A percentile compares a stretch with the other conserved stretches of the same genome.
Conservation (phyloP, 1,284 basidiomycete species). For the Gymnopus androsaceus region DNA sequence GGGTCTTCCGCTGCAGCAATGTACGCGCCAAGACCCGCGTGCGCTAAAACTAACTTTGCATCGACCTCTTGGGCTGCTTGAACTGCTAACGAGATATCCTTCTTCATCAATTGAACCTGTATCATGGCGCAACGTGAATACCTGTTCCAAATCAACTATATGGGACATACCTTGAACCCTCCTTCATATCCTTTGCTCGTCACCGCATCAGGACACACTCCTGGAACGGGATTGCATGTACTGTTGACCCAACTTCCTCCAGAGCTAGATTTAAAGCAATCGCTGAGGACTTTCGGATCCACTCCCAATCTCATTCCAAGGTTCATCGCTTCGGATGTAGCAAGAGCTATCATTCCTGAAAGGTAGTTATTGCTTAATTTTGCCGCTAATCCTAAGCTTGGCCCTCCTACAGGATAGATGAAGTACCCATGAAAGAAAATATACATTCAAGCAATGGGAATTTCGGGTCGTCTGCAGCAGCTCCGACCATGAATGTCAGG, state of each 20-base stretch:
- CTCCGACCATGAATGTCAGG: constrained; percentile 42
- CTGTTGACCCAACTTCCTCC: constrained; percentile 42
- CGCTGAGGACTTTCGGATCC: constrained; percentile 37
- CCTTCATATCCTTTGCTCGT: constrained; percentile 42
- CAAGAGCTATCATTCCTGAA: constrained; percentile 40
- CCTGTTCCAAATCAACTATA: neutral
- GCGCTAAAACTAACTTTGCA: constrained; percentile 38
- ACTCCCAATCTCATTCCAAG: constrained; percentile 41
- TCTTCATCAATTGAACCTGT: constrained; percentile 44
- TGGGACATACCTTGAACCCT: constrained; percentile 36
- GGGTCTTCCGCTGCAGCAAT: constrained; percentile 39
- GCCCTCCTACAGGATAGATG: constrained; percentile 38
- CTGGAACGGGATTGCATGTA: constrained; percentile 42
- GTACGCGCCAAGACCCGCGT: constrained; percentile 38
- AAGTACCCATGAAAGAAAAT: constrained; percentile 36
- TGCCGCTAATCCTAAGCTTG: constrained; percentile 39
- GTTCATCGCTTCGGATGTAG: constrained; percentile 44
- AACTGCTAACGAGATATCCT: constrained; percentile 40
- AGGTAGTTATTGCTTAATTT: constrained; percentile 46
- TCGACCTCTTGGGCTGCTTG: constrained; percentile 35
- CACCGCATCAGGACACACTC: constrained; percentile 42
- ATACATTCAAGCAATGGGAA: constrained; percentile 33
- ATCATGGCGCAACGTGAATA: neutral
- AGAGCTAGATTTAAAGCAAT: constrained; percentile 37
- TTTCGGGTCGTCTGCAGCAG: constrained; percentile 28